These are phyloP conservation scores for Penicillium sp. DNA, from an alignment of 2,329 filamentous ascomycete genomes.

Conservation along the genomic window DNA sequence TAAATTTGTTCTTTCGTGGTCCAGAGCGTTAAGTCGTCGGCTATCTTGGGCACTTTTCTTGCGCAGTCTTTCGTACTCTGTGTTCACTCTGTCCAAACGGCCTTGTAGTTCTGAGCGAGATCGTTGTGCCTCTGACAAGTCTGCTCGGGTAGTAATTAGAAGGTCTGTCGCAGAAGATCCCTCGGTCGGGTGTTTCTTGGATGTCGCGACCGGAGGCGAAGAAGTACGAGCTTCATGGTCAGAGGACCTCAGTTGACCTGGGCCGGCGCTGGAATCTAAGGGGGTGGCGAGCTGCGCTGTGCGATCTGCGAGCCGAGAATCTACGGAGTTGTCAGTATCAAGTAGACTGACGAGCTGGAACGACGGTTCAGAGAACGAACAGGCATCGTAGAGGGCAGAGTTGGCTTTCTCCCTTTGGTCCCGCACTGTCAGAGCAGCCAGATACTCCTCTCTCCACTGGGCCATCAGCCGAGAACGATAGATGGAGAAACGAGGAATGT, in stretches of 20 bases:
- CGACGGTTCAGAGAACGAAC: conserved; percentile 46
- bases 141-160: conserved; percentile 51
- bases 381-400: conserved; percentile 71
- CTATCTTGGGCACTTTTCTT: conserved; percentile 59
- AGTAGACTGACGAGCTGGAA: not conserved
- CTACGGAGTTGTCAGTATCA: conserved; percentile 42
- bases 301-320: conserved; percentile 65
- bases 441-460: conserved; percentile 79
- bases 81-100: conserved; percentile 60
- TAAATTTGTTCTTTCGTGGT: conserved; percentile 61
- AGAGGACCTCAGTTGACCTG: conserved; percentile 23
- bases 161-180: conserved; percentile 33
- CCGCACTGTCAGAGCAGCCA: conserved; percentile 68
- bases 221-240: conserved; percentile 22
- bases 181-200: conserved; percentile 26
- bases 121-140: conserved; percentile 74
- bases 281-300: conserved; percentile 54
- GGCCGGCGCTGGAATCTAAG: conserved; percentile 11
- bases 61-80: conserved; percentile 65
- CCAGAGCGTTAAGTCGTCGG: conserved; percentile 61
- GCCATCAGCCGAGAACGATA: conserved; percentile 47
- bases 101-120: conserved; percentile 67
- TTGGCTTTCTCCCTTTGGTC: conserved; percentile 67
- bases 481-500: conserved; percentile 12
- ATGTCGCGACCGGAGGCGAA: conserved; percentile 29